phyloP scores from a whole-genome alignment of 2,329 filamentous ascomycete species.

The Phymatotrichopsis omnivora region DNA sequence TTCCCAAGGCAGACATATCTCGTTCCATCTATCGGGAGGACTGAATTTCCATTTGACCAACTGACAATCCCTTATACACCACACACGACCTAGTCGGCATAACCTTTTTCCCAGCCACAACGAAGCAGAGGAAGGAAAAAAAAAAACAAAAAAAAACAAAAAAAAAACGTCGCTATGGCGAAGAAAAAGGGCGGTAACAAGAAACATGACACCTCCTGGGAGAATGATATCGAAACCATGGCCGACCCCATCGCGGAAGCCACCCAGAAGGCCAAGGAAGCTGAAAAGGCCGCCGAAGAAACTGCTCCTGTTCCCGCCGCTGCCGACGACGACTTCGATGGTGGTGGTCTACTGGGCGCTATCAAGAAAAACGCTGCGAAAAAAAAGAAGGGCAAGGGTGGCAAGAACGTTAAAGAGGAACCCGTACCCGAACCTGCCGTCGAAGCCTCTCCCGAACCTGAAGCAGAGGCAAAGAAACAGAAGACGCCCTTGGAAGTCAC shows the following conservation, averaged over 20 bases:
- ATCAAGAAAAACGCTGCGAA: conserved; percentile 74
- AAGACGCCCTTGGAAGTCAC: conserved; percentile 74
- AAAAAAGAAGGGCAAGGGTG: conserved; percentile 67
- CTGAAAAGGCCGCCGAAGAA: conserved; percentile 41
- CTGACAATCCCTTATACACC: no score
- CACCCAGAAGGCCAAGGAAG: conserved; percentile 43
- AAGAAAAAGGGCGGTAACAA: conserved; percentile 25
- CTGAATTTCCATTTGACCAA: no score
- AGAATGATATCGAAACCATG: conserved; percentile 54
- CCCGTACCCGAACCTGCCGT: conserved; percentile 25
- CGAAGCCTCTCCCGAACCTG: conserved; percentile 27
- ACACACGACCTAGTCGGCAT: no score
- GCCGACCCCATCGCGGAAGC: conserved; percentile 59
- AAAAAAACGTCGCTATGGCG: no score
- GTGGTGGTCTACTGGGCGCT: conserved; percentile 61
- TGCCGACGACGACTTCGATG: conserved; percentile 44
- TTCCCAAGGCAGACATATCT: no score
- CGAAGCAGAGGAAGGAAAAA: no score
- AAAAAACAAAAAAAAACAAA: no score
- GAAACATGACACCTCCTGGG: conserved; percentile 29
- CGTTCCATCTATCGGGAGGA: no score
- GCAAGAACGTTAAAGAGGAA: conserved; percentile 30
- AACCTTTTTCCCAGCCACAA: no score
- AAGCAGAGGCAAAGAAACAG: conserved; percentile 45
- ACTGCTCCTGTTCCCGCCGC: conserved; percentile 42